phyloP scores from a whole-genome alignment of 495 filamentous ascomycete genomes.

The Aspergillus sparsus region DNA sequence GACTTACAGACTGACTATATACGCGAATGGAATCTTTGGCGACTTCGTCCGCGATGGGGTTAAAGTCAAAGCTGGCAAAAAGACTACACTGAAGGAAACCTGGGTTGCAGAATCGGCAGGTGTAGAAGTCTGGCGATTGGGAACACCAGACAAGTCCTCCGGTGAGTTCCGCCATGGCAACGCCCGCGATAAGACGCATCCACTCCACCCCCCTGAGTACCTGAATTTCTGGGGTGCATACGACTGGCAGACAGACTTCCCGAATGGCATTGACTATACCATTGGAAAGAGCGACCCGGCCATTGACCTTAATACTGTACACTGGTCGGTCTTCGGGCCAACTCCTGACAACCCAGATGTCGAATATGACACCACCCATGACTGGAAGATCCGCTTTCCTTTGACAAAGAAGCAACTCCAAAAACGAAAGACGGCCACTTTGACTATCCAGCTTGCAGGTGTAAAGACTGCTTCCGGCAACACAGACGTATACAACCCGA shows the following conservation, averaged over 20 bases:
- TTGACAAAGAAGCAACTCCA: conserved; percentile 33
- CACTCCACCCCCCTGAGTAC: conserved; percentile 51
- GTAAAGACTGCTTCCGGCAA: conserved; percentile 59
- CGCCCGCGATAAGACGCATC: conserved; percentile 42
- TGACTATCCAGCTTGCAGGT: conserved; percentile 58
- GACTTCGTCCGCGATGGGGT: conserved; percentile 50
- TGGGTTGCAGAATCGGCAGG: conserved; percentile 55
- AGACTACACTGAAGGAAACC: conserved; percentile 29
- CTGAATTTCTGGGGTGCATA: conserved; percentile 58
- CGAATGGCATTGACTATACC: conserved; percentile 50
- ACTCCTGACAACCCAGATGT: conserved; percentile 43
- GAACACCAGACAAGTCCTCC: conserved; percentile 54
- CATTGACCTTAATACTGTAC: conserved; percentile 54
- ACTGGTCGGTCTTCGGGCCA: conserved; percentile 56
- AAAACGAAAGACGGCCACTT: conserved; percentile 40
- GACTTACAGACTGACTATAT: conserved; percentile 57
- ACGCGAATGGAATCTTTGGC: conserved; percentile 58
- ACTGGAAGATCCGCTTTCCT: conserved; percentile 57
- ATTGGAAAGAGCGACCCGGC: conserved; percentile 48
- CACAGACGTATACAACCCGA: conserved; percentile 52
- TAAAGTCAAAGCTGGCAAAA: conserved; percentile 35
- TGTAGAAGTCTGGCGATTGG: conserved; percentile 56
- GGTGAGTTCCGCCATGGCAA: conserved; percentile 58
- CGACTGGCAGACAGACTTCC: conserved; percentile 56
- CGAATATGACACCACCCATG: conserved; percentile 41